These are phyloP conservation scores for Tarenaya hassleriana DNA, from an alignment of 345 rosid genomes.

Conservation along the genomic window DNA sequence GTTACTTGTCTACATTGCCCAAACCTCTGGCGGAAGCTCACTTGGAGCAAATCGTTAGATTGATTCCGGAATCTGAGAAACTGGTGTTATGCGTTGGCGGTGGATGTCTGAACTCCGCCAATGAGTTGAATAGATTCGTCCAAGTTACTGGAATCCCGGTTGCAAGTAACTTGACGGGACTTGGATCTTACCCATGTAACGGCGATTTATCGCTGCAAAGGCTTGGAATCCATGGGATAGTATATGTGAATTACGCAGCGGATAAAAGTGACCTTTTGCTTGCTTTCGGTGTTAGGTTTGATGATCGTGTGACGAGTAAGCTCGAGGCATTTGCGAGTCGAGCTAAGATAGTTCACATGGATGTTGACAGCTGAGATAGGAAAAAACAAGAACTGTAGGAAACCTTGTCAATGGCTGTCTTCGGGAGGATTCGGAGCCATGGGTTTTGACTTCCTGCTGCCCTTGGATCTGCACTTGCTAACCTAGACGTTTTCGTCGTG, in stretches of 20 bases:
- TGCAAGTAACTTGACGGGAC: slow-evolving; percentile 96
- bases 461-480: slow-evolving; percentile 92
- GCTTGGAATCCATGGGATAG: slow-evolving; percentile 99
- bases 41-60: slow-evolving; percentile 76
- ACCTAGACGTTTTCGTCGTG: slow-evolving; percentile 69
- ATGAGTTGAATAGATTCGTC: slow-evolving; percentile 73
- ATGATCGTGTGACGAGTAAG: slow-evolving; percentile 94
- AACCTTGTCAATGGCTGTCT: slow-evolving; percentile 85
- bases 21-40: slow-evolving; percentile 45
- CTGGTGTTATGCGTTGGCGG: slow-evolving; percentile 97
- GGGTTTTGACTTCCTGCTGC: slow-evolving; percentile 99
- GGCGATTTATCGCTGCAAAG: slow-evolving; percentile 70
- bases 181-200: slow-evolving; percentile 58
- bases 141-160: slow-evolving; percentile 88
- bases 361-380: slow-evolving; percentile 94
- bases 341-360: slow-evolving; percentile 93
- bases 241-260: slow-evolving; percentile 83
- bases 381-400: slow-evolving; percentile 88
- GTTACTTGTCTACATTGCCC: slow-evolving; percentile 77
- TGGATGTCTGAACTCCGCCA: slow-evolving; percentile 89
- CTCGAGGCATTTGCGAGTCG: slow-evolving; percentile 91
- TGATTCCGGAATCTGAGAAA: slow-evolving; percentile 66
- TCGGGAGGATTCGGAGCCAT: slow-evolving; percentile 94
- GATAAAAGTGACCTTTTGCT: slow-evolving; percentile 81
- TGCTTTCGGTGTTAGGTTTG: slow-evolving; percentile 95